A percentile compares a stretch with the other conserved stretches of the same genome.
Evolutionary conservation across 306 rosid species (phyloP).

Genomic region (Glycine tomentella): DNA sequence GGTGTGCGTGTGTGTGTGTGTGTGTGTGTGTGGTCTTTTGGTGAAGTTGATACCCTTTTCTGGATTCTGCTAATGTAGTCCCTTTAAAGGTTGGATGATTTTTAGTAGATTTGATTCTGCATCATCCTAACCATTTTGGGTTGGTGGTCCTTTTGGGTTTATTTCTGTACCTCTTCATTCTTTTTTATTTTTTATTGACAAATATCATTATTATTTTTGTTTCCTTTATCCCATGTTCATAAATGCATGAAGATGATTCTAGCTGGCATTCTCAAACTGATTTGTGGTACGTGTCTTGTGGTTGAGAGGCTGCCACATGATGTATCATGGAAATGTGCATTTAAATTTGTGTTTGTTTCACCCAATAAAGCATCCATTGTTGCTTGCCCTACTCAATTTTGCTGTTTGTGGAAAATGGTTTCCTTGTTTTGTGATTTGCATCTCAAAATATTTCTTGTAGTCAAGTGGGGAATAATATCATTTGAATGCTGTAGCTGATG

Average conservation of each 20-base stretch:
- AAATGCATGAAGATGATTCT: constrained; percentile 12
- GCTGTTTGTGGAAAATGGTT: constrained; percentile 14
- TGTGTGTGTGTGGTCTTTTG: constrained; percentile 9
- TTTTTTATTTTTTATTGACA: too few relatives aligned
- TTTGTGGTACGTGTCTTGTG: constrained; percentile 14
- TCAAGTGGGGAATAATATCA: background rate
- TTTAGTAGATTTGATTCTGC: constrained; percentile 27
- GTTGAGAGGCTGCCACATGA: constrained; percentile 6
- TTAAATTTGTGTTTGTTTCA: constrained; percentile 13
- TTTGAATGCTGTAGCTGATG: constrained; percentile 7
- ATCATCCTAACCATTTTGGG: constrained; percentile 2
- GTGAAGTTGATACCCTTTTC: constrained; percentile 2
- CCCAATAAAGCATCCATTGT: constrained; percentile 9
- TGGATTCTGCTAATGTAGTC: constrained; percentile 26
- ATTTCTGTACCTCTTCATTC: background rate
- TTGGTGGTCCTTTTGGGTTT: background rate
- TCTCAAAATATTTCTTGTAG: background rate
- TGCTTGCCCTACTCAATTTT: constrained; percentile 23
- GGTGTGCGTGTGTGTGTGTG: too few relatives aligned
- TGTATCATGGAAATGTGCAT: constrained; percentile 22
- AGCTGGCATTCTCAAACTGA: constrained; percentile 22
- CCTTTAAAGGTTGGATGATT: background rate
- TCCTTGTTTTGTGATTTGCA: constrained; percentile 1
- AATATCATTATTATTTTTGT: background rate
- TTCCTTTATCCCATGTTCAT: background rate